Base-by-base conservation (phyloP, 257 asterid species). In the Cruciata laevipes region DNA sequence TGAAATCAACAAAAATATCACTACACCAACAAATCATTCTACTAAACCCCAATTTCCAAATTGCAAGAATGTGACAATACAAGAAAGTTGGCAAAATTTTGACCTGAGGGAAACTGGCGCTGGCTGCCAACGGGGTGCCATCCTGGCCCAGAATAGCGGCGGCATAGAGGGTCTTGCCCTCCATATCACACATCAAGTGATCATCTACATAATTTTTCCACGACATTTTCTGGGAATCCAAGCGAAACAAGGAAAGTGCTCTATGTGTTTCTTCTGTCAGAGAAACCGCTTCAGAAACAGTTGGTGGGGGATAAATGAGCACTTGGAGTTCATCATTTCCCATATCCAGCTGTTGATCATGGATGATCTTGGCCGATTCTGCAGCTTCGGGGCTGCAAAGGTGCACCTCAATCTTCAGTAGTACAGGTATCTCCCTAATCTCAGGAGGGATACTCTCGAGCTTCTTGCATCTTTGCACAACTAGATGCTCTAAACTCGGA, bases 91-190 rank as follows among this genome's bases (percentile, higher is more conserved):
- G 63, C n/a, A 35, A 14, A 42, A 5, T 2, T 42, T 23, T n/a
- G 61, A 78, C 82, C 82, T 71, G 82, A 23, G 79, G 82, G 59
- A 78, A 78, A 63, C 33, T 71, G 35, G 71, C 16, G 55, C 79
- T 73, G 65, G 67, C 74, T 11, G 82, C 79, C 79, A 76, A 78
- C 32, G 69, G 74, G 38, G 79, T 62, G 44, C 79, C 82, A 12
- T 78, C 82, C 8, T 78, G 76, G 32, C 79, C 82, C 5, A 74
- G 47, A 27, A 74, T 78, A 68, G 76, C 82, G 3, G 82, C 82
- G 25, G 82, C 58, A 32, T 61, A 67, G 72, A 78, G 82, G 56
- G 72, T 73, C 12, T 74, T 78, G 33, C 82, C 79, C 33, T 78
- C 82, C 40, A 67, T 78, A 68, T 74, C 82, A 70, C 82, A 78